These are phyloP conservation scores for Mortierella sp. DNA, from an alignment of 371 early-diverging fungal genomes.

Conservation along the genomic window DNA sequence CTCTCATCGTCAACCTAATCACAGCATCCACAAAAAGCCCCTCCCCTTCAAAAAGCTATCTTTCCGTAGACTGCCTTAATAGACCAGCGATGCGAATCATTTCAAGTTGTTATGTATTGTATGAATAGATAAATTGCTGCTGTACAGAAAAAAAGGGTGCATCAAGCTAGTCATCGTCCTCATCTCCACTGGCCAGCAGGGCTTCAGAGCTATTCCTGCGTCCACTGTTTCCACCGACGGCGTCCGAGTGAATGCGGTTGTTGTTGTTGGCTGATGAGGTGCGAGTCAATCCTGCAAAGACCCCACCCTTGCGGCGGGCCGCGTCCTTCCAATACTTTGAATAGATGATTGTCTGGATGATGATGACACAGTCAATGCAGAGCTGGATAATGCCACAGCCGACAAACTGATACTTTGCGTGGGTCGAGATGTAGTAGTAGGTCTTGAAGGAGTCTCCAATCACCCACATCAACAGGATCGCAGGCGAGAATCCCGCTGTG, in stretches of 20 bases:
- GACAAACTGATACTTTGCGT: slow-evolving; percentile 73
- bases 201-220: slow-evolving; percentile 39
- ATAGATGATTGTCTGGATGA: slow-evolving; percentile 66
- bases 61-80: slow-evolving; percentile 11
- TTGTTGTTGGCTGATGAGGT: background rate
- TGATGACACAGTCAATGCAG: slow-evolving; percentile 69
- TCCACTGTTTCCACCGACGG: background rate
- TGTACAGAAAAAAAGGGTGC: too few relatives aligned
- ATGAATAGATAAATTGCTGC: background rate
- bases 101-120: too few relatives aligned
- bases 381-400: slow-evolving; percentile 75
- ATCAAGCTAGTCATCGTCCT: slow-evolving; percentile 8
- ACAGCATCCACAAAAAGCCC: background rate
- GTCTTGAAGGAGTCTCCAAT: slow-evolving; percentile 77
- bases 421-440: slow-evolving; percentile 68
- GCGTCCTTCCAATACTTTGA: slow-evolving; percentile 52
- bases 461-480: slow-evolving; percentile 62
- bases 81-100: slow-evolving; percentile 12
- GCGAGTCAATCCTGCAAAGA: slow-evolving; percentile 3
- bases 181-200: slow-evolving; percentile 9
- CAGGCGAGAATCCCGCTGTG: slow-evolving; percentile 67
- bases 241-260: background rate
- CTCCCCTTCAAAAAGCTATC: too few relatives aligned
- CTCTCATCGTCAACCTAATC: slow-evolving; percentile 3
- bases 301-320: background rate